Conservation (phyloP, 1,284 basidiomycete genomes). For the Apiotrichum gracile region DNA sequence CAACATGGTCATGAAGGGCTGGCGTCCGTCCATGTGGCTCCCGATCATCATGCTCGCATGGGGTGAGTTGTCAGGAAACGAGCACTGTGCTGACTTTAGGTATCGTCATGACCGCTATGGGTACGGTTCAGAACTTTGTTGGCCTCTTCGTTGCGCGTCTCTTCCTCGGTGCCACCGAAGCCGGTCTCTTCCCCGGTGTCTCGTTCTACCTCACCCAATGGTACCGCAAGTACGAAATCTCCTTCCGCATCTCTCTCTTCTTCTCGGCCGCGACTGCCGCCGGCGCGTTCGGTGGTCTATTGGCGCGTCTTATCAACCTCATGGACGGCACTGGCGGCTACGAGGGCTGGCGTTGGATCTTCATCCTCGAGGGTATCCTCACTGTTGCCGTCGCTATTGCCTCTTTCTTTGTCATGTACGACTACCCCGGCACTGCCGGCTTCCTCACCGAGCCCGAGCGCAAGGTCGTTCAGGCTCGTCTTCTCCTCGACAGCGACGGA, state of each 20-base stretch:
- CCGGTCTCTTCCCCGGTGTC: conserved; percentile 42
- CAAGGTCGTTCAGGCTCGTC: conserved; percentile 18
- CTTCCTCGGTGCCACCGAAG: conserved; percentile 32
- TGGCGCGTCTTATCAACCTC: conserved; percentile 43
- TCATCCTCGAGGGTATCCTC: conserved; percentile 67
- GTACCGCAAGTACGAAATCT: conserved; percentile 38
- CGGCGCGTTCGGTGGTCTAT: conserved; percentile 47
- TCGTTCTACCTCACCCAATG: conserved; percentile 39
- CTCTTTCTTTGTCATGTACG: conserved; percentile 70
- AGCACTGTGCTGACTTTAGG: no score
- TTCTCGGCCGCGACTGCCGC: conserved; percentile 44
- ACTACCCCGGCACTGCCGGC: conserved; percentile 72
- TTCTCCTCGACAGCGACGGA: conserved; percentile 31
- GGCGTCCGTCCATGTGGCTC: conserved; percentile 33
- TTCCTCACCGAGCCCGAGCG: conserved; percentile 66
- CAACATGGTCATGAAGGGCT: conserved; percentile 54
- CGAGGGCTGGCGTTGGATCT: conserved; percentile 57
- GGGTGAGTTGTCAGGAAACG: conserved; percentile 18
- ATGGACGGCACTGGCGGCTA: conserved; percentile 43
- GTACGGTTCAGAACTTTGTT: conserved; percentile 42
- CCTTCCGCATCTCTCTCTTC: conserved; percentile 38
- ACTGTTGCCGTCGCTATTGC: conserved; percentile 61
- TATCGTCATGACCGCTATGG: conserved; percentile 46
- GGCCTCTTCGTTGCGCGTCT: conserved; percentile 40
- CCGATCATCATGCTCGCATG: conserved; percentile 39